These are phyloP conservation scores for Xylaria digitata DNA, from an alignment of 2,329 filamentous ascomycete genomes.

Conservation along the genomic window DNA sequence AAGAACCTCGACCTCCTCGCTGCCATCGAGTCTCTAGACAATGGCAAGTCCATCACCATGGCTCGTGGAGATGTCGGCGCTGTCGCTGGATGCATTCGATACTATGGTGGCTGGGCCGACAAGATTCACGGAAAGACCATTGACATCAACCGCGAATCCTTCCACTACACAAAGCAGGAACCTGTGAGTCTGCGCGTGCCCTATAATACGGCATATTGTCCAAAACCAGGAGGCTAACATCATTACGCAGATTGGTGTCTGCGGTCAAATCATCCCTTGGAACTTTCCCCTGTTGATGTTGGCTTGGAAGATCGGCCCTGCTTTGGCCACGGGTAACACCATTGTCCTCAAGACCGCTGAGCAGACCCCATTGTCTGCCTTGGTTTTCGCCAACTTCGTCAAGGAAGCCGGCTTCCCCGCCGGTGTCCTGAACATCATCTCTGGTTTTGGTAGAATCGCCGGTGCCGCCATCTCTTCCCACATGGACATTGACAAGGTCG, in stretches of 20 bases:
- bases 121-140: conserved; percentile 91
- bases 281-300: conserved; percentile 87
- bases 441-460: conserved; percentile 81
- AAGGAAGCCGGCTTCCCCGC: conserved; percentile 83
- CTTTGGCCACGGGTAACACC: conserved; percentile 77
- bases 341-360: conserved; percentile 80
- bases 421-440: conserved; percentile 81
- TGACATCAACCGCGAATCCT: conserved; percentile 80
- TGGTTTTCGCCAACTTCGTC: conserved; percentile 72
- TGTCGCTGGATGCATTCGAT: conserved; percentile 78
- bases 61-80: conserved; percentile 79
- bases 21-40: conserved; percentile 87
- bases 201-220: neutral
- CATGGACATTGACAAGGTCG: conserved; percentile 86
- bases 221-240: conserved; percentile 20
- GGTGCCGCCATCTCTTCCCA: conserved; percentile 80
- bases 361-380: conserved; percentile 78
- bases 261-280: conserved; percentile 90
- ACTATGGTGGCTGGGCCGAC: conserved; percentile 91
- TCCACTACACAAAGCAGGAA: conserved; percentile 86
- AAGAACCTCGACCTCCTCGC: conserved; percentile 81
- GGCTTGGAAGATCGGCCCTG: conserved; percentile 84
- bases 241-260: conserved; percentile 54
- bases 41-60: conserved; percentile 83
- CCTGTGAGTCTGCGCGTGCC: conserved; percentile 61